Evolutionary conservation across 805 yeast genomes (phyloP), one percentile per base, ranked within the genome.

Genomic region (Yarrowia bubula): DNA sequence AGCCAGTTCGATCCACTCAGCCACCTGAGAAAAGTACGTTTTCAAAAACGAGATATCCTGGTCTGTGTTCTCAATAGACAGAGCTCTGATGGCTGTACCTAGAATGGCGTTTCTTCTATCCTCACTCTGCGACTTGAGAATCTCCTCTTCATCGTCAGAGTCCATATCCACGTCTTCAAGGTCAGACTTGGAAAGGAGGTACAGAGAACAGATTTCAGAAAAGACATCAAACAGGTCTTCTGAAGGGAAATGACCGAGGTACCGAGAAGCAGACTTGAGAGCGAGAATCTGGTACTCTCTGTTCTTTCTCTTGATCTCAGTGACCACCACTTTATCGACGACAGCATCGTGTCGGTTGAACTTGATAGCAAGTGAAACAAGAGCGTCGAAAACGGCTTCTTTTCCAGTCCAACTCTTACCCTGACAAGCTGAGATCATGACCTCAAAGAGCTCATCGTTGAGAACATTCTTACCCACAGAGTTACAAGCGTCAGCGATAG

Each of bases 381-480:
- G 76, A 0, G 97, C 89, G 41, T 84, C 85, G 17, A 91, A 77
- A 1, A 95, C 81, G 33, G 80, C 75, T 69, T 92, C 97, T 71
- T 93, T 93, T 6, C 98, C 98, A 14, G 81, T 80, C 95, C 97
- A 93, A 9, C 93, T 83, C 67, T 96, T 84, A 0, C 97, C 97
- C 65, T 81, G 79, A 65, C 86, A 80, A 0, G 96, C 84, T 33
- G 80, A 81, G 15, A 89, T 72, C 51, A 90, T 77, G 7, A 85
- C 77, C 0, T 77, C 75, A 66, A 89, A 83, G 15, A 90, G 73
- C 15, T 70, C 73, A 1, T 72, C 72, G 13, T 35, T 61, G 9
- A 61, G 41, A 15, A 28, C 39, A 10, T 17, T 9, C 41, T 62
- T 65, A 9, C 77, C 80, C 39, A 87, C 74, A 3, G 79, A 76